A percentile compares a stretch with the other conserved stretches of the same genome.
phyloP scores from a whole-genome alignment of 1,284 basidiomycete genomes.

The Ustilago esculenta region DNA sequence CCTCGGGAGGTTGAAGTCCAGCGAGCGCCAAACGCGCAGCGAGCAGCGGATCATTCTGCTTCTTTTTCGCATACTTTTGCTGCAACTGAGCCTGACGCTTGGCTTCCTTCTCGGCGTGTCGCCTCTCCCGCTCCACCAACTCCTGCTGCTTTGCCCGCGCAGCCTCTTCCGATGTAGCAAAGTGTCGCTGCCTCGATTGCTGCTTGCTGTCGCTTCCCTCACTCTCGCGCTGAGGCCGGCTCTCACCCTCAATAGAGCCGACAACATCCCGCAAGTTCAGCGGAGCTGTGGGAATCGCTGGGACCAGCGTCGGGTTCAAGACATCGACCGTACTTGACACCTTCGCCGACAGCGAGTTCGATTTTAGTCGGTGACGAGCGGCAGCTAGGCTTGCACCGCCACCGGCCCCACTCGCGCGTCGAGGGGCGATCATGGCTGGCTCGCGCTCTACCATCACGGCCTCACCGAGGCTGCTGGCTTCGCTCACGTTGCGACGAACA shows the following conservation, averaged over 20 bases:
- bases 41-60: conserved; percentile 51
- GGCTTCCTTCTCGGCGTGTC: conserved; percentile 31
- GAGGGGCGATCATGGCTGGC: background rate
- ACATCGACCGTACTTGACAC: background rate
- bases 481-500: conserved; percentile 30
- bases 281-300: background rate
- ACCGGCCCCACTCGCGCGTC: background rate
- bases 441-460: conserved; percentile 24
- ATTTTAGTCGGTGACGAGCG: conserved; percentile 9
- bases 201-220: conserved; percentile 8
- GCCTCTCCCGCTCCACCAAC: conserved; percentile 31
- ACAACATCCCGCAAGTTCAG: background rate
- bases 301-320: conserved; percentile 14
- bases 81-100: conserved; percentile 35
- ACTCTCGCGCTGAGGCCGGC: background rate
- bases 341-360: conserved; percentile 13
- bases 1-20: conserved; percentile 28
- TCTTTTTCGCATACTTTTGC: conserved; percentile 48
- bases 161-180: conserved; percentile 51
- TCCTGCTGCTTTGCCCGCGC: conserved; percentile 42
- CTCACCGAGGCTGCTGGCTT: conserved; percentile 25
- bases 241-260: background rate
- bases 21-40: conserved; percentile 47
- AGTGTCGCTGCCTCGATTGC: conserved; percentile 21
- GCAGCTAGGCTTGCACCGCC: background rate